These are phyloP conservation scores for Pseudocercospora fijiensis DNA, from an alignment of 2,329 filamentous ascomycete genomes.

Conservation along the genomic window DNA sequence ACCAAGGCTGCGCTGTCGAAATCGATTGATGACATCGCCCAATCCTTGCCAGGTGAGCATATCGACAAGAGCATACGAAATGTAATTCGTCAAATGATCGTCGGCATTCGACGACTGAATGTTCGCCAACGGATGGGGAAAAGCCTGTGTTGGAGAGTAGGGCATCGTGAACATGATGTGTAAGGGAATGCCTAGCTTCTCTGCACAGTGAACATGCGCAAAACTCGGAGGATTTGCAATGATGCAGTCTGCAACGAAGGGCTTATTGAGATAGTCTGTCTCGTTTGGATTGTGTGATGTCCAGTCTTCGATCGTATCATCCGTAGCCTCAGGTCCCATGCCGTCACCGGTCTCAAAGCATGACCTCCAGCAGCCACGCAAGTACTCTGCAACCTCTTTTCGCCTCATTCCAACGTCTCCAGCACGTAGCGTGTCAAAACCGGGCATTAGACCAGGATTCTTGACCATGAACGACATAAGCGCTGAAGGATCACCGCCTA, in stretches of 20 bases:
- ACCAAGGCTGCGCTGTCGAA: slow-evolving; percentile 70
- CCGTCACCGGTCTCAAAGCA: slow-evolving; percentile 79
- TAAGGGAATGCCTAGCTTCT: slow-evolving; percentile 71
- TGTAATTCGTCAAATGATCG: slow-evolving; percentile 73
- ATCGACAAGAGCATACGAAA: slow-evolving; percentile 81
- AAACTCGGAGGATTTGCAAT: slow-evolving; percentile 78
- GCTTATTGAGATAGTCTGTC: slow-evolving; percentile 50
- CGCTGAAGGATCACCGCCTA: slow-evolving; percentile 51
- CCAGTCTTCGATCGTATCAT: slow-evolving; percentile 52
- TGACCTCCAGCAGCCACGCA: slow-evolving; percentile 83
- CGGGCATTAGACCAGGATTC: slow-evolving; percentile 81
- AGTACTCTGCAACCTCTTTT: slow-evolving; percentile 72
- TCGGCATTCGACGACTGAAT: slow-evolving; percentile 75
- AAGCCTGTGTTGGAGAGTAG: slow-evolving; percentile 80
- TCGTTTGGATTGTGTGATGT: slow-evolving; percentile 34
- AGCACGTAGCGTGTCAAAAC: slow-evolving; percentile 70
- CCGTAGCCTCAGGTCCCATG: slow-evolving; percentile 38
- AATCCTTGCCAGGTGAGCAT: slow-evolving; percentile 93
- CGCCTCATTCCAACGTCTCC: slow-evolving; percentile 75
- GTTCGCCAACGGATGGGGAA: slow-evolving; percentile 83
- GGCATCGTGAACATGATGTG: slow-evolving; percentile 97
- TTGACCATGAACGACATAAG: slow-evolving; percentile 83
- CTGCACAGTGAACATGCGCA: slow-evolving; percentile 71
- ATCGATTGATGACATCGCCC: slow-evolving; percentile 87
- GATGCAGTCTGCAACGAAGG: slow-evolving; percentile 81